Evolutionary conservation across 768 basidiomycete species (phyloP).

Genomic region (Russula abietina): DNA sequence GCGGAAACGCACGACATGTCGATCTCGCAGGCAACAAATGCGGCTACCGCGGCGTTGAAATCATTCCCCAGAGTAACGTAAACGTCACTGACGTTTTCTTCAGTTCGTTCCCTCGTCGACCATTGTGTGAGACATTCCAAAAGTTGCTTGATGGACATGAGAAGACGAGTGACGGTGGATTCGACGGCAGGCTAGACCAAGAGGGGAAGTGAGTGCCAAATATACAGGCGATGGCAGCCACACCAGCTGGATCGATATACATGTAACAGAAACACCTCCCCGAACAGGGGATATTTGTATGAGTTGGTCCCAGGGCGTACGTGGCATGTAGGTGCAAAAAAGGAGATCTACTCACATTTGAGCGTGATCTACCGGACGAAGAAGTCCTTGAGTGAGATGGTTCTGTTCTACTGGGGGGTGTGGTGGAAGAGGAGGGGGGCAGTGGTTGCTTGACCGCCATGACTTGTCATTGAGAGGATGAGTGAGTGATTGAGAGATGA

Average conservation of each 20-base stretch:
- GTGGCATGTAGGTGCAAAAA: background rate
- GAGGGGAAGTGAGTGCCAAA: background rate
- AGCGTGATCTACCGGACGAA: conserved; percentile 9
- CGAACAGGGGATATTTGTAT: background rate
- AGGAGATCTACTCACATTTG: conserved; percentile 5
- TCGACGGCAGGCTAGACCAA: conserved; percentile 67
- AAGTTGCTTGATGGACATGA: conserved; percentile 94
- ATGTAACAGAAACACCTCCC: background rate
- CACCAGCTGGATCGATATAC: background rate
- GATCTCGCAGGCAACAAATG: conserved; percentile 79
- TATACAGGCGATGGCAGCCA: no score
- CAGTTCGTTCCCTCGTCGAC: conserved; percentile 66
- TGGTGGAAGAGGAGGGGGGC: background rate
- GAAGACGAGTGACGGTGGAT: conserved; percentile 82
- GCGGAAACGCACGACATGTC: conserved; percentile 65
- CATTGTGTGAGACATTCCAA: conserved; percentile 84
- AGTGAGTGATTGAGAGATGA: background rate
- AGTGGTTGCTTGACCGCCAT: conserved; percentile 19
- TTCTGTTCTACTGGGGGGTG: background rate
- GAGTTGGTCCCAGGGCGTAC: background rate
- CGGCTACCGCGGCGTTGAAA: conserved; percentile 89
- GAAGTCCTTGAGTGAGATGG: conserved; percentile 1
- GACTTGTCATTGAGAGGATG: background rate
- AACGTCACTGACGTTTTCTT: conserved; percentile 86
- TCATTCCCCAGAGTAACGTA: conserved; percentile 97